Evolutionary conservation across 345 rosid species (phyloP), one percentile per base, ranked within the genome.

Genomic region (Jatropha curcas): DNA sequence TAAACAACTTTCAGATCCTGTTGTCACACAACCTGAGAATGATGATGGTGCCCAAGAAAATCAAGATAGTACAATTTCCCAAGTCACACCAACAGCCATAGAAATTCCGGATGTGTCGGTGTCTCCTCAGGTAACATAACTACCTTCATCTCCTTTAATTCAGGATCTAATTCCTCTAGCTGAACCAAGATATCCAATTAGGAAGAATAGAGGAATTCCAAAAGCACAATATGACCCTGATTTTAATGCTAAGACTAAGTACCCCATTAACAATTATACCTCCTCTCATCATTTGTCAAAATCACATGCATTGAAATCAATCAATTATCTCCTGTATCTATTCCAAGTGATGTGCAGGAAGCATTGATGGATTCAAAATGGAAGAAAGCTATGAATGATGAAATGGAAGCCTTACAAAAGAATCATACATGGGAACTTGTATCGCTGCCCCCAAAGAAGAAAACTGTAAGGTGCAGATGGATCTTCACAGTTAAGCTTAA

Each of bases 271-370:
- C n/a, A 68, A 53, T 52, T 34, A 72, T 35, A 22, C 11, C 13
- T 51, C 60, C 4, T 41, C 67, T 3, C 16, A 48, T 72, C 20
- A 1, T 11, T 34, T 62, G 46, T 61, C 35, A 31, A 2, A 2
- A 0, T 61, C 50, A 13, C 6, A 16, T 72, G 59, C 75, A 50
- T 33, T 61, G 31, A n/a, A 34, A n/a, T 50, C 60, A 72, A n/a
- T n/a, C n/a, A n/a, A 61, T 61, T 62, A 61, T 72, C 35, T n/a
- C 1, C 2, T 31, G 13, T 62, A 60, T n/a, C 20, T 48, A 62
- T 72, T 72, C 52, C 28, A 2, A 50, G 60, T 48, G 62, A 50
- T 62, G 43, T 72, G 35, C 25, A 62, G 50, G 35, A 72, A 10
- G 35, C 68, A 11, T 62, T 62, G 13, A 19, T 10, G n/a, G 17